Percentiles rank a stretch among this genome's conserved stretches.
Evolutionary conservation across 495 filamentous ascomycete species (phyloP).

Genomic region (Letharia lupina): DNA sequence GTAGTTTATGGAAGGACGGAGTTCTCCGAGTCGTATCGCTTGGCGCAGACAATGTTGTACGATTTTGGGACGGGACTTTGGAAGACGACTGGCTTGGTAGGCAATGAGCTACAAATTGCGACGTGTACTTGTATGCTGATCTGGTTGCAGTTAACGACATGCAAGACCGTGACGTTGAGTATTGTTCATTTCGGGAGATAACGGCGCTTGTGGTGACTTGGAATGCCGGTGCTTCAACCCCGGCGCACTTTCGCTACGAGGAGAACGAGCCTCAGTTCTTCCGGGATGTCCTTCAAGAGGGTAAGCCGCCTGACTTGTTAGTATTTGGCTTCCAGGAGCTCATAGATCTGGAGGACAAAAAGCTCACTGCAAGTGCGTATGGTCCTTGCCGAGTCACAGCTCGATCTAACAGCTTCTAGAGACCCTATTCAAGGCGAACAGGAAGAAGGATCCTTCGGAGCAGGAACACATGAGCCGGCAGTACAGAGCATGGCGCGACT

Average conservation of each 20-base stretch:
- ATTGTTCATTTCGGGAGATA: slow-evolving; percentile 75
- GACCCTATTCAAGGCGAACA: slow-evolving; percentile 47
- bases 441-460: slow-evolving; percentile 82
- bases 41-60: slow-evolving; percentile 76
- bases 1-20: slow-evolving; percentile 80
- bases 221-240: slow-evolving; percentile 92
- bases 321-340: slow-evolving; percentile 98
- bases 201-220: slow-evolving; percentile 76
- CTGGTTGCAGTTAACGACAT: slow-evolving; percentile 60
- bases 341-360: slow-evolving; percentile 94
- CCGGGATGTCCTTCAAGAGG: slow-evolving; percentile 58
- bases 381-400: neutral
- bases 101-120: slow-evolving; percentile 20
- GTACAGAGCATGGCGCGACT: slow-evolving; percentile 92
- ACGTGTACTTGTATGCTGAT: neutral
- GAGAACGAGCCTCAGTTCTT: slow-evolving; percentile 65
- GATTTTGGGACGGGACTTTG: slow-evolving; percentile 87
- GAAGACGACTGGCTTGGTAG: slow-evolving; percentile 85
- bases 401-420: slow-evolving; percentile 27
- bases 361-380: slow-evolving; percentile 78
- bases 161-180: slow-evolving; percentile 71
- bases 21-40: slow-evolving; percentile 80
- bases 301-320: slow-evolving; percentile 75
- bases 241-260: slow-evolving; percentile 63
- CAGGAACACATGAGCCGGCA: slow-evolving; percentile 96